phyloP scores from a whole-genome alignment of 768 basidiomycete species.

The Suillus sp. region DNA sequence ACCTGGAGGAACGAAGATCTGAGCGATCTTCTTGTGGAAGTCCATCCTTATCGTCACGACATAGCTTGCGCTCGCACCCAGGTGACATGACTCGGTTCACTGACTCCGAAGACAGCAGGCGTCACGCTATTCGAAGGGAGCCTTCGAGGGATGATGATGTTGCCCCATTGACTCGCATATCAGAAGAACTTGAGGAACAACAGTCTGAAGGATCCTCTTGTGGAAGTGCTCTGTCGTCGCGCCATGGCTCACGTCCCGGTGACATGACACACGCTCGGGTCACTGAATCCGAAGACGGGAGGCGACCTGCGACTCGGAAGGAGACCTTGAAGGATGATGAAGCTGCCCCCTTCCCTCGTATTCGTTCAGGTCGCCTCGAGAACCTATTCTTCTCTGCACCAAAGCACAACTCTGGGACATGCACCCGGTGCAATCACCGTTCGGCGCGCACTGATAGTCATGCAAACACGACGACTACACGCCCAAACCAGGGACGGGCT shows the following conservation, averaged over 20 bases:
- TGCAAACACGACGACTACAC: not conserved
- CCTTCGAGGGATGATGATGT: not conserved
- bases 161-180: constrained; percentile 42
- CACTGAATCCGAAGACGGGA: not conserved
- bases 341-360: constrained; percentile 76
- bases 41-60: constrained; percentile 22
- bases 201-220: constrained; percentile 48
- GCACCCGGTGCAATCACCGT: constrained; percentile 60
- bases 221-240: not conserved
- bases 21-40: constrained; percentile 41
- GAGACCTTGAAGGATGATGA: constrained; percentile 19
- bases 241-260: not conserved
- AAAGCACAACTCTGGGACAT: constrained; percentile 71
- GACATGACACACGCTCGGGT: not conserved
- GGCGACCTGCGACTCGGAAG: not conserved
- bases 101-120: not conserved
- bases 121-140: not conserved
- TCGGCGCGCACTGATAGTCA: not conserved
- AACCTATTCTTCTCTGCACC: constrained; percentile 80
- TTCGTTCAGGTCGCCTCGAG: constrained; percentile 77
- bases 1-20: constrained; percentile 67
- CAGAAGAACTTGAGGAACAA: constrained; percentile 66
- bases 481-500: not conserved
- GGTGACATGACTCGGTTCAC: constrained; percentile 6
- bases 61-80: constrained; percentile 10